Evolutionary conservation across 2,329 filamentous ascomycete genomes (phyloP).

Genomic region (Fusarium sp.): DNA sequence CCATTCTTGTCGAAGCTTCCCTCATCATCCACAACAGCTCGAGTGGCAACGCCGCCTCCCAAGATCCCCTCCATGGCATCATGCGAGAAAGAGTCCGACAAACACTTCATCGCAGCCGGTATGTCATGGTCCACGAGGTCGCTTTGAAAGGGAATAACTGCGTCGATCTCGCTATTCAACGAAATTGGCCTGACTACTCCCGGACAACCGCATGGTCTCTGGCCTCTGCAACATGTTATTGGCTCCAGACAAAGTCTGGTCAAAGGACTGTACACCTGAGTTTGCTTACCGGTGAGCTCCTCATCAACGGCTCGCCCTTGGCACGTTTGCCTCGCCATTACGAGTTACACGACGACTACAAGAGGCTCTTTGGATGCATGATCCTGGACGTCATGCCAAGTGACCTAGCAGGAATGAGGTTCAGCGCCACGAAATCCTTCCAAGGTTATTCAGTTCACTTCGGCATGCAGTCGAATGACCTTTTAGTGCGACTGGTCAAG

Average conservation of each 20-base stretch:
- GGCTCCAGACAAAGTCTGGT: constrained; percentile 17
- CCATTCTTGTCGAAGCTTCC: constrained; percentile 23
- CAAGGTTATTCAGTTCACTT: constrained; percentile 39
- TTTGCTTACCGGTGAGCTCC: constrained; percentile 20
- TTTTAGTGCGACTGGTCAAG: constrained; percentile 47
- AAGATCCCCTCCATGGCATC: neutral
- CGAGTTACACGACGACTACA: constrained; percentile 13
- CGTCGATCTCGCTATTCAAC: constrained; percentile 27
- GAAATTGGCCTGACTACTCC: constrained; percentile 30
- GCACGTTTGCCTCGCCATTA: constrained; percentile 19
- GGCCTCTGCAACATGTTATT: constrained; percentile 8
- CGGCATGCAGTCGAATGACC: constrained; percentile 50
- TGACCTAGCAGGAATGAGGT: constrained; percentile 47
- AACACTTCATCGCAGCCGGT: constrained; percentile 15
- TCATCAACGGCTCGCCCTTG: constrained; percentile 22
- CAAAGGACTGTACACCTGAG: constrained; percentile 10
- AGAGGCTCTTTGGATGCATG: constrained; percentile 19
- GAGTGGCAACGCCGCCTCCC: neutral
- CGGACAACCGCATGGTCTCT: neutral
- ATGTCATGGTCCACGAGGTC: neutral
- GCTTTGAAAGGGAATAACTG: neutral
- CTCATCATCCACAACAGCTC: constrained; percentile 19
- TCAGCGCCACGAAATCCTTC: constrained; percentile 50
- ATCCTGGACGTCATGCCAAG: constrained; percentile 36
- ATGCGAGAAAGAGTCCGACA: constrained; percentile 20